Conservation (phyloP, 495 filamentous ascomycete genomes). For the Trypethelium eluteriae region DNA sequence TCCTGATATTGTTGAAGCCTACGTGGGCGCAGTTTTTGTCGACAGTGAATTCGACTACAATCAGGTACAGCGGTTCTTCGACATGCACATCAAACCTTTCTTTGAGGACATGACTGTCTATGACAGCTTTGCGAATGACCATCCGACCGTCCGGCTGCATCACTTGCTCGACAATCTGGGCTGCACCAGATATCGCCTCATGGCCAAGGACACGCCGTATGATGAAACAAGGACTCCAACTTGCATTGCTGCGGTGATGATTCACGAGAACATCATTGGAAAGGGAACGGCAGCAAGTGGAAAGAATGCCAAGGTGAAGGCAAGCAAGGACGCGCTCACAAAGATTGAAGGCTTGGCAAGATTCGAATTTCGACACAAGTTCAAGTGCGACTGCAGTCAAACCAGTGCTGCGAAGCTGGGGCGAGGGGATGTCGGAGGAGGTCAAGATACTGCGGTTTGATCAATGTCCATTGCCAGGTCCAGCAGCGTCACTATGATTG, state of each 20-base stretch:
- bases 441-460: neutral
- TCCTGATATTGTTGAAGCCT: slow-evolving; percentile 83
- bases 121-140: slow-evolving; percentile 80
- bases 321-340: slow-evolving; percentile 57
- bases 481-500: too few relatives aligned
- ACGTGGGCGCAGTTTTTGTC: slow-evolving; percentile 83
- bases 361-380: slow-evolving; percentile 53
- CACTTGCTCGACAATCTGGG: slow-evolving; percentile 45
- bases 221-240: slow-evolving; percentile 29
- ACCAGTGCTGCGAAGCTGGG: neutral
- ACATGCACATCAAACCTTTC: slow-evolving; percentile 59
- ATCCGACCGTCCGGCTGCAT: slow-evolving; percentile 60
- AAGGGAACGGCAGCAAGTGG: slow-evolving; percentile 50
- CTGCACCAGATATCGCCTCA: slow-evolving; percentile 50
- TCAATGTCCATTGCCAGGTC: neutral
- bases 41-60: slow-evolving; percentile 70
- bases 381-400: slow-evolving; percentile 53
- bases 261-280: slow-evolving; percentile 59
- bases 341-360: slow-evolving; percentile 49
- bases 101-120: slow-evolving; percentile 87
- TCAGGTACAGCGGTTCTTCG: slow-evolving; percentile 67
- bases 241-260: slow-evolving; percentile 61
- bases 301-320: slow-evolving; percentile 65
- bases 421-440: neutral
- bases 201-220: slow-evolving; percentile 43